phyloP scores from a whole-genome alignment of 2,329 filamentous ascomycete species.

The Clonostachys sp. region DNA sequence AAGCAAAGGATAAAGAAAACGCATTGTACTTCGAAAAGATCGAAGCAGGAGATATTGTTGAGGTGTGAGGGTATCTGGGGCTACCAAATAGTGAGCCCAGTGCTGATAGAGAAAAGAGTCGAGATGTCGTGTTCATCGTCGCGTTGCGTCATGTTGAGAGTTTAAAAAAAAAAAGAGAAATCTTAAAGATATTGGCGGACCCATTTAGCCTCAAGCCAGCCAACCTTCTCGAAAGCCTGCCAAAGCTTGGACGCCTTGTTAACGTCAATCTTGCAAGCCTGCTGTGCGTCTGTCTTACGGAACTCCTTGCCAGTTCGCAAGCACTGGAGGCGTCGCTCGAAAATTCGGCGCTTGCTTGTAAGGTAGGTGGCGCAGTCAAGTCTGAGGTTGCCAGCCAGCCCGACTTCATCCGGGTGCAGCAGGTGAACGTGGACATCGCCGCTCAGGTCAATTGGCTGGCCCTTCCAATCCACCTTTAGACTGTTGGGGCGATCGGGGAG shows the following conservation, averaged over 20 bases:
- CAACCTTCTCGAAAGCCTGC: conserved; percentile 82
- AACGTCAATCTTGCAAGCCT: conserved; percentile 97
- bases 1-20: neutral
- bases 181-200: conserved; percentile 27
- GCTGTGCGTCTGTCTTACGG: conserved; percentile 91
- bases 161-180: neutral
- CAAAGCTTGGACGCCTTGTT: conserved; percentile 95
- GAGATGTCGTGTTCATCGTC: no score
- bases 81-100: no score
- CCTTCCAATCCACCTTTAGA: conserved; percentile 86
- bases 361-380: conserved; percentile 86
- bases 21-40: neutral
- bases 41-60: no score
- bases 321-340: conserved; percentile 67
- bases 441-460: conserved; percentile 70
- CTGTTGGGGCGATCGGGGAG: conserved; percentile 63
- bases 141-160: neutral
- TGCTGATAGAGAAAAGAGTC: no score
- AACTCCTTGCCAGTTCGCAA: conserved; percentile 74
- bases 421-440: conserved; percentile 65
- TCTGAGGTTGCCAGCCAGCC: conserved; percentile 72
- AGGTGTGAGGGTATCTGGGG: no score
- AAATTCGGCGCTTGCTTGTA: conserved; percentile 89
- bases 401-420: conserved; percentile 74
- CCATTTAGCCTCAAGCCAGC: conserved; percentile 65